Evolutionary conservation across 352 stramenopile species (phyloP).

Genomic region (Phytophthora tubulina): DNA sequence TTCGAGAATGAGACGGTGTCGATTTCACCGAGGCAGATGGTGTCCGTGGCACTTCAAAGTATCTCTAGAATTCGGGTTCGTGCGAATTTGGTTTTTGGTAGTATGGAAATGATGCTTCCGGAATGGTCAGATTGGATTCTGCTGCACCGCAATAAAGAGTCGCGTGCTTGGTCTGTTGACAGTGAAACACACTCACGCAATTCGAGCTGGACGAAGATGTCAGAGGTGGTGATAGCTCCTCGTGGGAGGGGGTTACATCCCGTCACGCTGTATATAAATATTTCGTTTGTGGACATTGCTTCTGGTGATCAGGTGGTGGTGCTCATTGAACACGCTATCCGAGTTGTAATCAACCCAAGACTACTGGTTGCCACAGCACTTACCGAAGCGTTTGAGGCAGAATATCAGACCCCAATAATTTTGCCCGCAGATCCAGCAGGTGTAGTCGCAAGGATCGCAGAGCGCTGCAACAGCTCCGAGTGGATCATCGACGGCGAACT

Average conservation of each 20-base stretch:
- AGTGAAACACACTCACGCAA: neutral
- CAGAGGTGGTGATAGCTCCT: constrained; percentile 14
- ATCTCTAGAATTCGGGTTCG: neutral
- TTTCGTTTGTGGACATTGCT: constrained; percentile 13
- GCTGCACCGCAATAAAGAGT: constrained; percentile 12
- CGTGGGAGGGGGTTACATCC: neutral
- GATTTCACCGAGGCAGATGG: neutral
- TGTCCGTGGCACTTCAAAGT: neutral
- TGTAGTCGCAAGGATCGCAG: constrained; percentile 1
- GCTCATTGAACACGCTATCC: neutral
- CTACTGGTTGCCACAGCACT: constrained; percentile 4
- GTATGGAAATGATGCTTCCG: constrained; percentile 5
- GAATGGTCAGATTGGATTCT: constrained; percentile 25
- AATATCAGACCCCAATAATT: constrained; percentile 21
- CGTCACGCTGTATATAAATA: constrained; percentile 15
- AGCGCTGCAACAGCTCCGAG: neutral
- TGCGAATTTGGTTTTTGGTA: neutral
- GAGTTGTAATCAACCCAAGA: constrained; percentile 16
- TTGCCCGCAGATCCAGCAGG: constrained; percentile 26
- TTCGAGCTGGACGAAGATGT: constrained; percentile 3
- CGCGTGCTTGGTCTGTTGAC: constrained; percentile 1
- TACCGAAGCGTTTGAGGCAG: constrained; percentile 20
- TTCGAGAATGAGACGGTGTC: constrained; percentile 17
- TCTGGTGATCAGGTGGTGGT: constrained; percentile 15
- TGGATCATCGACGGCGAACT: constrained; percentile 27